Base-by-base conservation (phyloP, 331 rosid species). In the Malus hybrid region DNA sequence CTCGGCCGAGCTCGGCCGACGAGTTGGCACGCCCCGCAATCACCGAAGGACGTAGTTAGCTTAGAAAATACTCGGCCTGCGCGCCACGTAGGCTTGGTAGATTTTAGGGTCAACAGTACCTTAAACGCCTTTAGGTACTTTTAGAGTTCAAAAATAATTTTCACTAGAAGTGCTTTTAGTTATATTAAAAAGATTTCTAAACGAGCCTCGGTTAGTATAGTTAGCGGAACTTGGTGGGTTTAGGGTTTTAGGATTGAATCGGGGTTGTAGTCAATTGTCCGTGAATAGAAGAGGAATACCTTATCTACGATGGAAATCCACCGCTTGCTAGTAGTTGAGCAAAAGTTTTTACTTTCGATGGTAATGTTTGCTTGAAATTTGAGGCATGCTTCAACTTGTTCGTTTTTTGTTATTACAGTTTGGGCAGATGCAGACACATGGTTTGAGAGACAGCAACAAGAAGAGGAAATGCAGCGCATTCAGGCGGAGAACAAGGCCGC, bases 341-440 rank as follows among this genome's bases (percentile, higher is more conserved):
- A 61, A 13, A 6, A 3, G 19, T 14, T 50, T 20, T 7, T 19
- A 6, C 61, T 31, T 64, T 29, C 6, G 18, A 64, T 14, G 44
- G 44, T 52, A 33, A 11, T 18, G 29, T 18, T 31, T 33, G 65
- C 52, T 7, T 34, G 27, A 27, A 19, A 12, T 1, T 28, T 20
- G 15, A 15, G 32, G 48, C 12, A 5, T 77, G 71, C 59, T 70
- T 36, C 11, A 55, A 24, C 6, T 39, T 19, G 50, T 10, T 46
- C 70, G 3, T 67, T 33, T 36, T 42, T 44, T 69, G 12, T 16
- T 36, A 72, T 32, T 7, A 6, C 59, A 94, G 99, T 94, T 78
- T 94, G 99, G 99, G 99, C 97, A 73, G 99, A 94, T 81, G 99
- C 99, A 27, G 99, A 94, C 89, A 94, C 99, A 0, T 94, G 96